Base-by-base conservation (phyloP, 495 filamentous ascomycete species). In the Clavariopsis aquatica region DNA sequence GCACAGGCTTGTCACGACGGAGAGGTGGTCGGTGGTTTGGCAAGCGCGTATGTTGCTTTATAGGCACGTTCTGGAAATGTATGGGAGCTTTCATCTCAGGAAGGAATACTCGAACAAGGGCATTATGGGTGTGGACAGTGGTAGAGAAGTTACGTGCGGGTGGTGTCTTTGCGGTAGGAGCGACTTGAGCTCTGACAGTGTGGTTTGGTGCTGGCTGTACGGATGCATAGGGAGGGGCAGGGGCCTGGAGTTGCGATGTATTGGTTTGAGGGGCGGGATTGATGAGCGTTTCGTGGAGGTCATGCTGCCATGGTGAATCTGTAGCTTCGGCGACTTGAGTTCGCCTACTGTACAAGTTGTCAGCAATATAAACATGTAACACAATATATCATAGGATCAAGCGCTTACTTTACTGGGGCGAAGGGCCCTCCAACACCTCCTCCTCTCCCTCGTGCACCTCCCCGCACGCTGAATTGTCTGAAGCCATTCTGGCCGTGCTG, bases 11-110 rank as follows among this genome's bases (percentile, higher is more conserved):
- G 75, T 99, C 94, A 49, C 94, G 89, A 52, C 94, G 89, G 34
- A 99, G 82, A 31, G 94, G 94, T 54, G 94, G 95, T 9, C 94
- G 87, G 76, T 98, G 94, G 70, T 96, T 90, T 62, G 94, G 94
- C 31, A 99, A 84, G 62, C 92, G 92, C 26, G 92, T 96, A 74
- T 99, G 91, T 63, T 91, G 87, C 72, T 88, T 90, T 53, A 93
- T 83, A 52, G 88, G 84, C 49, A 96, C 84, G 31, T 85, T 82
- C 24, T 89, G 75, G 69, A 93, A 91, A 43, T 81, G 72, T 55
- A 90, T 84, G 1, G 91, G 84, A 26, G 82, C 81, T 55, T 85
- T 80, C 87, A 95, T 89, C 9, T 86, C 85, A 1, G 85, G 83
- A 31, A 97, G 77, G 66, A 84, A 87, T 19, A 98, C 89, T 38